phyloP scores from a whole-genome alignment of 805 yeast species.

The Spathaspora arborariae region DNA sequence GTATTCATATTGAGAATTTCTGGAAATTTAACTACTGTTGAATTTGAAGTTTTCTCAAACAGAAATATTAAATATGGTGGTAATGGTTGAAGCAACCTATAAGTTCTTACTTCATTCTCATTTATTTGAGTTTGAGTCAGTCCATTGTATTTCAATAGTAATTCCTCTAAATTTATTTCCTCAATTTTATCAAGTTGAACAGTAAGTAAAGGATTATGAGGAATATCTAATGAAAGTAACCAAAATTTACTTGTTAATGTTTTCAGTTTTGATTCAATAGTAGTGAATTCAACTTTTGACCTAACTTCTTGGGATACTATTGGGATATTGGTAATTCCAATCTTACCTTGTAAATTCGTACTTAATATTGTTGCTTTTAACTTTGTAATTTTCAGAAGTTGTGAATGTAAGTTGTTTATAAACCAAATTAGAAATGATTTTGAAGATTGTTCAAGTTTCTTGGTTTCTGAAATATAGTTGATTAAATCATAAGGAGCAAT shows the following conservation, averaged over 20 bases:
- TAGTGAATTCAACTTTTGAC: conserved; percentile 21
- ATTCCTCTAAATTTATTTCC: conserved; percentile 5
- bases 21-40: conserved; percentile 62
- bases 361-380: conserved; percentile 17
- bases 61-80: conserved; percentile 58
- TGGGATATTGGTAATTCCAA: conserved; percentile 26
- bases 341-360: conserved; percentile 50
- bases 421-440: conserved; percentile 58
- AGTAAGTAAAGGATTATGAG: conserved; percentile 43
- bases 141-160: conserved; percentile 39
- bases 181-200: conserved; percentile 6
- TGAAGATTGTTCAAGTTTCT: conserved; percentile 45
- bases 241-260: conserved; percentile 35
- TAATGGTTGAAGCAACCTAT: conserved; percentile 31
- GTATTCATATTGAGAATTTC: conserved; percentile 36
- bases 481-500: conserved; percentile 66
- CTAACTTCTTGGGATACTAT: conserved; percentile 11
- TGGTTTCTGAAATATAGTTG: conserved; percentile 43
- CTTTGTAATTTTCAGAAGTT: conserved; percentile 9
- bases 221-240: conserved; percentile 56
- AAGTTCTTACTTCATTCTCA: conserved; percentile 32
- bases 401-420: conserved; percentile 42
- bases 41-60: conserved; percentile 19
- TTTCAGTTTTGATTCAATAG: conserved; percentile 6
- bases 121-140: conserved; percentile 24